These are phyloP conservation scores for Periconia sp. DNA, from an alignment of 2,329 filamentous ascomycete genomes.

Conservation along the genomic window DNA sequence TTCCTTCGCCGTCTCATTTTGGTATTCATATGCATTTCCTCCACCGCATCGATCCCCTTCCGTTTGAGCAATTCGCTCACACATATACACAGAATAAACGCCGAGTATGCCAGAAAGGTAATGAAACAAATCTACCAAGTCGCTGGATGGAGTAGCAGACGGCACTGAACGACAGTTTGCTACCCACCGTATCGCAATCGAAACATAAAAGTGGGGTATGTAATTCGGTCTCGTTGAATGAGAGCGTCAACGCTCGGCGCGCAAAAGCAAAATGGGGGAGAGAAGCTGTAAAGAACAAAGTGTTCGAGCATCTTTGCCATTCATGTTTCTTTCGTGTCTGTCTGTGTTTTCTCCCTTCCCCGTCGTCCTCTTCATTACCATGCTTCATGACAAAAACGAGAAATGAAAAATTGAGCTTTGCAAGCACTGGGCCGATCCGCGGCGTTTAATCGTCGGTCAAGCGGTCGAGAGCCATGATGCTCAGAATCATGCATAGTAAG, in stretches of 20 bases:
- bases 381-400: background rate
- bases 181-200: slow-evolving; percentile 12
- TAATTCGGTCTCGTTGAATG: slow-evolving; percentile 20
- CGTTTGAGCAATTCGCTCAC: background rate
- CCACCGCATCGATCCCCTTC: background rate
- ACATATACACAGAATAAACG: slow-evolving; percentile 24
- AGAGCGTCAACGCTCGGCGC: slow-evolving; percentile 27
- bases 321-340: slow-evolving; percentile 20
- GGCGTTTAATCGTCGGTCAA: slow-evolving; percentile 47
- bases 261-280: slow-evolving; percentile 2
- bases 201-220: slow-evolving; percentile 30
- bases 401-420: background rate
- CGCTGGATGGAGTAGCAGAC: background rate
- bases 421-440: background rate
- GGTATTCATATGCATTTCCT: background rate
- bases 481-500: slow-evolving; percentile 93
- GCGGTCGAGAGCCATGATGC: slow-evolving; percentile 76
- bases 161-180: slow-evolving; percentile 25
- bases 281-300: background rate
- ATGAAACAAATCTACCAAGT: background rate
- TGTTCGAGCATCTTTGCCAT: background rate
- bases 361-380: slow-evolving; percentile 1
- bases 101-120: slow-evolving; percentile 33
- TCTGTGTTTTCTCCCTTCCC: background rate
- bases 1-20: slow-evolving; percentile 1